Evolutionary conservation across 78 protist genomes (phyloP).

Genomic region (Dictyostelium firmibasis): DNA sequence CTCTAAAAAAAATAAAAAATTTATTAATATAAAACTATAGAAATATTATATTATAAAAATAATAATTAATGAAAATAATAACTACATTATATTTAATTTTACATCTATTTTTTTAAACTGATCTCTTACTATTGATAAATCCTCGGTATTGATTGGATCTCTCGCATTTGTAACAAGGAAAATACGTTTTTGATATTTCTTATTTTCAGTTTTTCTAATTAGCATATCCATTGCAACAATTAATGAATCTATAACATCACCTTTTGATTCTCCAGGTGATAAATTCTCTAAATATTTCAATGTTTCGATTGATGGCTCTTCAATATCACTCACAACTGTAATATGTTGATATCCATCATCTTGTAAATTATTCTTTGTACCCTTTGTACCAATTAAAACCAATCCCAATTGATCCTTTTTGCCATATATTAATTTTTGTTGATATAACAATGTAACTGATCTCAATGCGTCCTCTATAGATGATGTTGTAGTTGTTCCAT

Average conservation of each 20-base stretch:
- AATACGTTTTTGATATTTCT: constrained; percentile 76
- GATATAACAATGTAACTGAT: constrained; percentile 68
- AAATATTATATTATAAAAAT: neutral
- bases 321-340: constrained; percentile 41
- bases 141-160: constrained; percentile 74
- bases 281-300: constrained; percentile 33
- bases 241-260: constrained; percentile 82
- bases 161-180: constrained; percentile 80
- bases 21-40: neutral
- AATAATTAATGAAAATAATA: neutral
- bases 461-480: constrained; percentile 78
- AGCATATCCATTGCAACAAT: constrained; percentile 87
- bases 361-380: constrained; percentile 59
- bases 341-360: constrained; percentile 81
- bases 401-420: constrained; percentile 77
- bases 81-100: constrained; percentile 79
- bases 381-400: constrained; percentile 76
- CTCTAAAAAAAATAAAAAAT: constrained; percentile 5
- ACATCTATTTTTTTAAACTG: constrained; percentile 71
- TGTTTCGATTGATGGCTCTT: constrained; percentile 58
- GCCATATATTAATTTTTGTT: constrained; percentile 77
- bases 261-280: constrained; percentile 54
- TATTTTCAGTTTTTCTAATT: constrained; percentile 65
- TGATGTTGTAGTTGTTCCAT: neutral
- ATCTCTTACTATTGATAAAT: constrained; percentile 30